Base-by-base conservation (phyloP, 2,329 filamentous ascomycete species). In the Colletotrichum camelliae region DNA sequence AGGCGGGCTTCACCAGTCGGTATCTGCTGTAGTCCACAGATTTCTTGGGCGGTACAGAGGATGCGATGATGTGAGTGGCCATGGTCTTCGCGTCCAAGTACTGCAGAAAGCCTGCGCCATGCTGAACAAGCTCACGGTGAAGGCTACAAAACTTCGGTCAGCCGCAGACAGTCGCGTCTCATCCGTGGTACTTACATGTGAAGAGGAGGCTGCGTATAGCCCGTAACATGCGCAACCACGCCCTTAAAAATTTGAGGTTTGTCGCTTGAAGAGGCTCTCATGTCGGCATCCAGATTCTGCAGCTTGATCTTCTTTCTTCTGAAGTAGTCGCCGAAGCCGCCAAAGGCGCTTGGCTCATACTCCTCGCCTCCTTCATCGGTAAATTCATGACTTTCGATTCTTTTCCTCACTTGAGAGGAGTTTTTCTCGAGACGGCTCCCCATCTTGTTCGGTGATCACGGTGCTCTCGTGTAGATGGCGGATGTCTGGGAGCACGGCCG, bases 261-360 rank as follows among this genome's bases (percentile, higher is more conserved):
- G 78, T 93, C 92, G 1, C 87, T 85, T 2, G 93, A 91, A 5
- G 91, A 87, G 37, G 94, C 90, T 74, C 96, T 93, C 60, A 98
- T 88, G 70, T 98, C 92, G 10, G 93, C 93, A 85, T 99, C 97
- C 35, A 97, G 91, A 81, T 99, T 99, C 84, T 98, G 97, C 5
- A 99, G 90, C 83, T 99, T 99, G 84, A 98, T 93, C 88, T 98
- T 98, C 88, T 99, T 99, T 72, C 96, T 93, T 66, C 96, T 91
- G 83, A 98, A 97, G 84, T 98, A 99, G 81, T 98, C 96, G 29
- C 89, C 86, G 81, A 98, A 97, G 10, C 96, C 96, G 31, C 95
- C 95, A 84, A 98, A 99, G 68, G 91, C 91, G 77, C 96, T 98
- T 3, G 89, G 91, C 74, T 93, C 93, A 83, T 99, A 99, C 83